Evolutionary conservation across 2,329 filamentous ascomycete genomes (phyloP), one percentile per base, ranked within the genome.

Genomic region (Didymella pomorum): DNA sequence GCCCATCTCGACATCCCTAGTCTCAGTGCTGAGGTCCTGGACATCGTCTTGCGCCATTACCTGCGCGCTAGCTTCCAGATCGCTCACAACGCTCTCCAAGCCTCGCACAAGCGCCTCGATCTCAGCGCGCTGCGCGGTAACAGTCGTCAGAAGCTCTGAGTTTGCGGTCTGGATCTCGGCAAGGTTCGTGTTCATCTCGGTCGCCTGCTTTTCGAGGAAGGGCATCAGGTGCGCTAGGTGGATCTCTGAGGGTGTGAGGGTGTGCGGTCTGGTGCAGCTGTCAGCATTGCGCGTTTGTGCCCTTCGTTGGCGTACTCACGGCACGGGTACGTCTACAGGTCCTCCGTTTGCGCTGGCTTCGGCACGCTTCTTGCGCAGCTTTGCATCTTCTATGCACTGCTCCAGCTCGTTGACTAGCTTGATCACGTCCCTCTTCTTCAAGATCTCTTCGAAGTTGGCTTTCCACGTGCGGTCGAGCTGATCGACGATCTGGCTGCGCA

Each of bases 391-490:
- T 26, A 89, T 82, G 61, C 87, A 76, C 35, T 81, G 77, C 69
- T 89, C 87, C 62, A 89, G 76, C 54, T 85, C 84, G 70, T 89
- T 89, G 62, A 89, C 74, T 21, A 83, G 80, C 58, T 78, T 72
- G 6, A 89, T 79, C 1, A 87, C 86, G 57, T 84, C 79, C 50
- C 86, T 75, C 65, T 87, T 83, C 28, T 72, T 72, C 59, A 88
- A 65, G 55, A 89, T 86, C 45, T 82, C 80, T n/a, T 87, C 84
- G 71, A 89, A 89, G 64, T 88, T 84, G 51, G 71, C 80, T 71
- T 77, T 82, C 62, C 84, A 85, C 50, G 81, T 81, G 61, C 83
- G 82, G 63, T 86, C 84, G 51, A 89, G 72, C 64, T 86, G 83
- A 49, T 81, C 80, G 41, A 84, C 84, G 63, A 89, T 80, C 63